phyloP scores from a whole-genome alignment of 805 yeast genomes.

The Torulaspora franciscae region DNA sequence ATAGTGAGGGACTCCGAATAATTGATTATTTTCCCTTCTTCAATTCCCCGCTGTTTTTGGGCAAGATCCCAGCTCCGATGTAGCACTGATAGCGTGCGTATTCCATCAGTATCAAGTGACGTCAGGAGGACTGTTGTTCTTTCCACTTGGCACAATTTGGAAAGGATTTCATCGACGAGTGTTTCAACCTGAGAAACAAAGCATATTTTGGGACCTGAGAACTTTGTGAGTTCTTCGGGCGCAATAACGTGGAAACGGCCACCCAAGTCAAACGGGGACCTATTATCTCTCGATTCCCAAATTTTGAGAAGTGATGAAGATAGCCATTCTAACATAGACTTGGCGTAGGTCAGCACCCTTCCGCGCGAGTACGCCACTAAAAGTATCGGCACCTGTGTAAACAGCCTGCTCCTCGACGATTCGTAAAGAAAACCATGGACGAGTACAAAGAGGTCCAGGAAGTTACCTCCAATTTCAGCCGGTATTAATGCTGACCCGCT shows the following conservation, averaged over 20 bases:
- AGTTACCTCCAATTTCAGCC: constrained; percentile 71
- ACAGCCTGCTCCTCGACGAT: constrained; percentile 34
- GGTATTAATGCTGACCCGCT: constrained; percentile 76
- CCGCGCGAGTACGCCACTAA: constrained; percentile 76
- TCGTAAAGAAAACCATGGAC: constrained; percentile 59
- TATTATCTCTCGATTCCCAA: constrained; percentile 66
- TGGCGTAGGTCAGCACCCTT: constrained; percentile 71
- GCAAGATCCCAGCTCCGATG: constrained; percentile 46
- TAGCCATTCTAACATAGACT: constrained; percentile 95
- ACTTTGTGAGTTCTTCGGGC: constrained; percentile 49
- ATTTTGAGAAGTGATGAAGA: constrained; percentile 75
- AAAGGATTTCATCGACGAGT: constrained; percentile 48
- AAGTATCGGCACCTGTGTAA: constrained; percentile 57
- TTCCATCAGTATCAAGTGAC: constrained; percentile 31
- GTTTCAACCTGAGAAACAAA: constrained; percentile 71
- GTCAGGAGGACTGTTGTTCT: constrained; percentile 71
- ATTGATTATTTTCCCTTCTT: constrained; percentile 61
- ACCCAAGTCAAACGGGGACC: constrained; percentile 70
- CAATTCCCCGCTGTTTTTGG: constrained; percentile 39
- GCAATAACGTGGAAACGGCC: constrained; percentile 53
- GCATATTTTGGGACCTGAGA: constrained; percentile 71
- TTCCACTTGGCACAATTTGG: constrained; percentile 55
- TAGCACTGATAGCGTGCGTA: constrained; percentile 14
- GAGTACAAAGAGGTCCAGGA: constrained; percentile 69
- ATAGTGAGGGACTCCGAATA: constrained; percentile 43